Evolutionary conservation across 2,329 filamentous ascomycete genomes (phyloP), one percentile per base, ranked within the genome.

Genomic region (Westerdykella aurantiaca): DNA sequence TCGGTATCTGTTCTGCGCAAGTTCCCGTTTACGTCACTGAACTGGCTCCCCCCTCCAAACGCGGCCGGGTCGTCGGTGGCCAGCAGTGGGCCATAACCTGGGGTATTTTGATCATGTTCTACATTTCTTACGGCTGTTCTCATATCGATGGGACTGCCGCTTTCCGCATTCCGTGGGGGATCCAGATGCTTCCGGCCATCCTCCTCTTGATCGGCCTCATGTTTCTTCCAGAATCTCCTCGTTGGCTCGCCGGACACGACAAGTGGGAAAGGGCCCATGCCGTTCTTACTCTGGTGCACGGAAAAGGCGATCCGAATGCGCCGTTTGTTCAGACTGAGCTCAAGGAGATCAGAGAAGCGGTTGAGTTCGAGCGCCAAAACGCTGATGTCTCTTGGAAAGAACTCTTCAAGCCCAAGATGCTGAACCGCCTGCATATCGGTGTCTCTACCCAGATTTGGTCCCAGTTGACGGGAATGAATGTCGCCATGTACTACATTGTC

Each of bases 51-150:
- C 74, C 76, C 1, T 65, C 64, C 29, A 73, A 71, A 55, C 76
- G 83, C 49, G 83, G 83, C 13, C 76, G 81, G 35, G 73, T 89
- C 29, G 82, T 89, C 13, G 81, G 83, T 41, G 77, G 80, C 35
- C 84, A 88, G 62, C 85, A 88, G 63, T 84, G 83, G 72, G 82
- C 83, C 21, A 88, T 89, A 48, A 85, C 85, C 51, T 85, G 75
- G 75, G 82, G 66, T 23, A 67, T 76, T 34, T 34, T 68, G 10
- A 62, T 69, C 40, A 62, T 65, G 56, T 68, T 56, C 46, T 66
- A 59, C 47, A 62, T 67, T 42, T 57, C 52, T 16, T 68, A 67
- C 42, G 66, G 66, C 14, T 66, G 61, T 50, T 61, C 55, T 6
- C 67, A 58, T 48, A 43, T 67, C 22, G 43, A 58, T 3, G 62